A percentile compares a stretch with the other conserved stretches of the same genome.
These are phyloP conservation scores for Trichocladium uniseriatum DNA, from an alignment of 495 filamentous ascomycete species.

Conservation along the genomic window DNA sequence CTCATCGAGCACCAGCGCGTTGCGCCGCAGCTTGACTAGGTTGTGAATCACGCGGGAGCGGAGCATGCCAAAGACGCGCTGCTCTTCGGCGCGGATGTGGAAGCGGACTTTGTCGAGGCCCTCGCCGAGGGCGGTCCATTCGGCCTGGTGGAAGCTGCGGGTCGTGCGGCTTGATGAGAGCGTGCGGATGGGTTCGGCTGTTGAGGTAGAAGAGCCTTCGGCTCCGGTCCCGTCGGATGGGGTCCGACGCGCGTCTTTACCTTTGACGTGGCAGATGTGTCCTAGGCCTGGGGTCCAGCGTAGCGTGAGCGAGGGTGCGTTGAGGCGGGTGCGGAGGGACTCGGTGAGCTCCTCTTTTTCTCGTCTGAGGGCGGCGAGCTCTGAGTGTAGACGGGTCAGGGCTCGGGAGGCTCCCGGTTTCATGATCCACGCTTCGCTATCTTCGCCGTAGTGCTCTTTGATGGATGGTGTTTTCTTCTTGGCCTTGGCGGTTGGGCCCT, in stretches of 20 bases:
- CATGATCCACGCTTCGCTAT: constrained; percentile 78
- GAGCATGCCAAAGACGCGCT: constrained; percentile 58
- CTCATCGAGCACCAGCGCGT: constrained; percentile 82
- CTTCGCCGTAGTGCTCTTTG: constrained; percentile 42
- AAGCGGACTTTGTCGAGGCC: constrained; percentile 61
- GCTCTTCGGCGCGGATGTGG: constrained; percentile 72
- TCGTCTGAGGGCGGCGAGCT: constrained; percentile 47
- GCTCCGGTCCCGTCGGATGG: neutral
- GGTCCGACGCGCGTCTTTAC: constrained; percentile 50
- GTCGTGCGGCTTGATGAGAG: constrained; percentile 76
- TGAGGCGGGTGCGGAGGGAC: constrained; percentile 43
- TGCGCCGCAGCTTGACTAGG: constrained; percentile 73
- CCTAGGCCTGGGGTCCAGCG: constrained; percentile 77
- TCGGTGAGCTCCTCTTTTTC: constrained; percentile 53
- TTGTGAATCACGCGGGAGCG: constrained; percentile 67
- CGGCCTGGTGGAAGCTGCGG: constrained; percentile 69
- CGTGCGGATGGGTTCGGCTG: constrained; percentile 43
- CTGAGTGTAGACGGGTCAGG: constrained; percentile 56
- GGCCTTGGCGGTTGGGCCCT: constrained; percentile 25
- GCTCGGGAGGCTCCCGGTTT: constrained; percentile 57
- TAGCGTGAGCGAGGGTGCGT: constrained; percentile 56
- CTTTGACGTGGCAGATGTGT: constrained; percentile 85
- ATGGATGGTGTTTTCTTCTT: constrained; percentile 38
- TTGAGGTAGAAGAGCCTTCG: neutral
- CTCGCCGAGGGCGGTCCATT: constrained; percentile 73